These are phyloP conservation scores for Trichoderma cornu-damae DNA, from an alignment of 2,329 filamentous ascomycete genomes.

Conservation along the genomic window DNA sequence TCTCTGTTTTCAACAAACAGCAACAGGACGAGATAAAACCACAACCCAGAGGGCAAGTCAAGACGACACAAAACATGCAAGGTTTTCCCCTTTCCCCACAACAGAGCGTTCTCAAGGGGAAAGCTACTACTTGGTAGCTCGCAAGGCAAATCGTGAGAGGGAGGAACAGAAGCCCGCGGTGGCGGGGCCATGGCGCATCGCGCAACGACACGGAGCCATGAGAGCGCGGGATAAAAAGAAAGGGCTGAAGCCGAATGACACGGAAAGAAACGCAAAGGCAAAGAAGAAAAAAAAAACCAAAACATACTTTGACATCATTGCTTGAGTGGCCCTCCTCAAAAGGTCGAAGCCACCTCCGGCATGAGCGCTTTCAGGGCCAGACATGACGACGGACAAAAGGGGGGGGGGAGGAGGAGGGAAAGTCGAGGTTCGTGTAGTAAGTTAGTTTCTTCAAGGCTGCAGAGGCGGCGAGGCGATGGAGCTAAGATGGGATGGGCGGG, in stretches of 20 bases:
- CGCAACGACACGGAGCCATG: conserved; percentile 10
- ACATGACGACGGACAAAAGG: conserved; percentile 37
- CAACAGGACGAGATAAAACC: background rate
- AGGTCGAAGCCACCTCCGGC: conserved; percentile 50
- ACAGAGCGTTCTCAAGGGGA: background rate
- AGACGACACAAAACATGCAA: background rate
- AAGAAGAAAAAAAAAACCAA: conserved; percentile 14
- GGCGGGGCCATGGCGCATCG: conserved; percentile 11
- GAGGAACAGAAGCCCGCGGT: background rate
- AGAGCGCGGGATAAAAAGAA: conserved; percentile 9
- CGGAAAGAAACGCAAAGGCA: background rate
- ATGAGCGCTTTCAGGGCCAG: conserved; percentile 42
- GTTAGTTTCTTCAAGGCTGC: conserved; percentile 3
- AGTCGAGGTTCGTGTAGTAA: conserved; percentile 5
- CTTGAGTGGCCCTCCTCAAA: conserved; percentile 55
- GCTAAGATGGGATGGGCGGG: conserved; percentile 9
- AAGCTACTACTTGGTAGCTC: conserved; percentile 11
- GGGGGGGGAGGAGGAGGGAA: background rate
- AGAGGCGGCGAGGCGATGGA: conserved; percentile 7
- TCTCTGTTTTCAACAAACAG: background rate
- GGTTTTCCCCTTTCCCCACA: background rate
- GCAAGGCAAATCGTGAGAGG: conserved; percentile 1
- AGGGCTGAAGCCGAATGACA: background rate
- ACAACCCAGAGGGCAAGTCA: no score
- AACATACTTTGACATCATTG: conserved; percentile 59